Conservation (phyloP, 345 rosid genomes). For the Gossypium mustelinum region DNA sequence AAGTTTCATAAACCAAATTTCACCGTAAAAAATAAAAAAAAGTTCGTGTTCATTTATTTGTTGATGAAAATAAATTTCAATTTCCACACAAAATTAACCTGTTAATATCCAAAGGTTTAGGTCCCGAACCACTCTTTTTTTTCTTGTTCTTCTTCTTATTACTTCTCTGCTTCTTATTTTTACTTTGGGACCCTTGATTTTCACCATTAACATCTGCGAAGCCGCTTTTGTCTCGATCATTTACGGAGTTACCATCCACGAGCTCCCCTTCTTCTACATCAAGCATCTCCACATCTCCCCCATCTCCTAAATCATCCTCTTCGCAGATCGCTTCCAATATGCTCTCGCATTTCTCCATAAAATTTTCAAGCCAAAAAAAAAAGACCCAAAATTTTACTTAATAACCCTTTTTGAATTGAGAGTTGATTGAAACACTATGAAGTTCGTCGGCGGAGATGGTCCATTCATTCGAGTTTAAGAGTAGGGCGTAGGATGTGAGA, state of each 20-base stretch:
- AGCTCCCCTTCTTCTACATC: constrained; percentile 89
- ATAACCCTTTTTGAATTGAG: background rate
- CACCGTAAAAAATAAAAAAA: background rate
- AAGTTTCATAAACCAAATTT: background rate
- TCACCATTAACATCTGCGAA: constrained; percentile 22
- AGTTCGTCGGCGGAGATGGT: background rate
- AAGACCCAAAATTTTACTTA: background rate
- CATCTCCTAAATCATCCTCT: constrained; percentile 38
- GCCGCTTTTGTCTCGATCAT: constrained; percentile 19
- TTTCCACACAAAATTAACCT: constrained; percentile 32
- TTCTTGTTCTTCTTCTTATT: constrained; percentile 51
- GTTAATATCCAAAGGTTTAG: constrained; percentile 49
- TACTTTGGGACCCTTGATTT: constrained; percentile 30
- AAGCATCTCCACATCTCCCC: constrained; percentile 69
- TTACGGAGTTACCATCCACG: constrained; percentile 27
- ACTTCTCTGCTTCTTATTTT: constrained; percentile 32
- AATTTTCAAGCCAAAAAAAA: background rate
- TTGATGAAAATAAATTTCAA: background rate
- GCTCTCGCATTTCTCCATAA: constrained; percentile 64
- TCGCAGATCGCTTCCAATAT: constrained; percentile 47
- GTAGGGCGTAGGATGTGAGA: background rate
- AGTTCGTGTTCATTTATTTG: background rate
- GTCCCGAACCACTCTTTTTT: constrained; percentile 31
- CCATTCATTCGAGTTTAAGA: background rate
- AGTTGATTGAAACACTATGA: background rate